Conservation (phyloP, 331 rosid genomes). For the Malus hybrid region DNA sequence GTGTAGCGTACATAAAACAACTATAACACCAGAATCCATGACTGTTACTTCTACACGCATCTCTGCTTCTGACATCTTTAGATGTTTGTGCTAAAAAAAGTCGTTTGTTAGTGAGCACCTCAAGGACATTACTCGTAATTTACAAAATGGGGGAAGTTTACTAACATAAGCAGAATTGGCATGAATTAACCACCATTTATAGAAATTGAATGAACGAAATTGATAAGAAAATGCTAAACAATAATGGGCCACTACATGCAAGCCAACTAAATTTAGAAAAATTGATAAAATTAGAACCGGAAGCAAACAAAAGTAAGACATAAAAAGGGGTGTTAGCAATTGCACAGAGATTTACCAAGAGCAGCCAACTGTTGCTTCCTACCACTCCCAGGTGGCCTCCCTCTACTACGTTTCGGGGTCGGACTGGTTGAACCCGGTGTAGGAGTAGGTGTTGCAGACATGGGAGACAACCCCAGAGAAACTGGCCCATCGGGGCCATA, state of each 20-base stretch:
- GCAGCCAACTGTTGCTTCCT: slow-evolving; percentile 78
- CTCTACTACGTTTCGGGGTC: slow-evolving; percentile 44
- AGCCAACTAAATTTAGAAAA: neutral
- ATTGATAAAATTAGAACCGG: neutral
- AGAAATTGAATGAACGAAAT: neutral
- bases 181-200: neutral
- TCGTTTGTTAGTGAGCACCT: neutral
- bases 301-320: neutral
- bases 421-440: slow-evolving; percentile 38
- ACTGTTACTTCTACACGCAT: slow-evolving; percentile 2
- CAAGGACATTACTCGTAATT: slow-evolving; percentile 2
- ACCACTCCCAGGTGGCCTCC: slow-evolving; percentile 91
- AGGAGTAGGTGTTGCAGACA: slow-evolving; percentile 47
- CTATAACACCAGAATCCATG: neutral
- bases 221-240: neutral
- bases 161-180: slow-evolving; percentile 1
- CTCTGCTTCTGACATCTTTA: slow-evolving; percentile 9
- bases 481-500: slow-evolving; percentile 80
- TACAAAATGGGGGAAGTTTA: neutral
- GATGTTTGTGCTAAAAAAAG: neutral
- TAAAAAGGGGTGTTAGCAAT: neutral
- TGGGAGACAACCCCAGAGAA: slow-evolving; percentile 66
- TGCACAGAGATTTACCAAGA: slow-evolving; percentile 47
- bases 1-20: neutral
- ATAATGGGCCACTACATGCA: neutral